A percentile compares a stretch with the other conserved stretches of the same genome.
phyloP scores from a whole-genome alignment of 2,329 filamentous ascomycete species.

The Stachybotrys elegans region DNA sequence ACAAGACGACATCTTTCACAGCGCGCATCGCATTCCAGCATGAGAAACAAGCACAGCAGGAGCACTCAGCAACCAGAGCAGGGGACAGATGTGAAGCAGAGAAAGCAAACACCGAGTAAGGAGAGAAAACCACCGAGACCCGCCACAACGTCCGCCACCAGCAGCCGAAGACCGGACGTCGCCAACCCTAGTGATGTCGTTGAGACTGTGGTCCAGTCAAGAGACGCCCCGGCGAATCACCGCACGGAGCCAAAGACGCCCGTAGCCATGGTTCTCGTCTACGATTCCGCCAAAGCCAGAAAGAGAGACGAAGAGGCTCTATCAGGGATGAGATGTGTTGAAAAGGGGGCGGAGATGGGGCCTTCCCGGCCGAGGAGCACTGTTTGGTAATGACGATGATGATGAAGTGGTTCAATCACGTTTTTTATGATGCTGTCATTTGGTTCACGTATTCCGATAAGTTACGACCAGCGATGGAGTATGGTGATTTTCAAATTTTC shows the following conservation, averaged over 20 bases:
- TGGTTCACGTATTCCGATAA: too few species aligned
- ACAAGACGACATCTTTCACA: too few species aligned
- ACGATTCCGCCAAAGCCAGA: conserved; percentile 5
- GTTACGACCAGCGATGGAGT: too few species aligned
- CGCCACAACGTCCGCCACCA: neutral
- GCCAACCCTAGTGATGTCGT: neutral
- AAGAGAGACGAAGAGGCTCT: conserved; percentile 5
- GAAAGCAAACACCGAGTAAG: neutral
- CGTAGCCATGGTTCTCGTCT: conserved; percentile 13
- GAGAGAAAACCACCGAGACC: neutral
- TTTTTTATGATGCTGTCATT: too few species aligned
- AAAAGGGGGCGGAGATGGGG: conserved; percentile 3
- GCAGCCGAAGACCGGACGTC: neutral
- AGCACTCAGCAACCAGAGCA: too few species aligned
- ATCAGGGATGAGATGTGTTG: conserved; percentile 11
- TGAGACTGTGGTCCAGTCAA: neutral
- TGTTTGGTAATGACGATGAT: conserved; percentile 11
- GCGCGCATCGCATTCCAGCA: neutral
- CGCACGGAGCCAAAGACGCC: conserved; percentile 13
- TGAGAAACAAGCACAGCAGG: too few species aligned
- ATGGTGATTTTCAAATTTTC: too few species aligned
- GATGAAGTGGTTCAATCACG: too few species aligned
- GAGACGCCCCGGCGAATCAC: conserved; percentile 1
- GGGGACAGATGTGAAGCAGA: too few species aligned
- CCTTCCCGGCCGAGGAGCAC: conserved; percentile 11